Base-by-base conservation (phyloP, 2,329 filamentous ascomycete species). In the Diaporthe velutina region DNA sequence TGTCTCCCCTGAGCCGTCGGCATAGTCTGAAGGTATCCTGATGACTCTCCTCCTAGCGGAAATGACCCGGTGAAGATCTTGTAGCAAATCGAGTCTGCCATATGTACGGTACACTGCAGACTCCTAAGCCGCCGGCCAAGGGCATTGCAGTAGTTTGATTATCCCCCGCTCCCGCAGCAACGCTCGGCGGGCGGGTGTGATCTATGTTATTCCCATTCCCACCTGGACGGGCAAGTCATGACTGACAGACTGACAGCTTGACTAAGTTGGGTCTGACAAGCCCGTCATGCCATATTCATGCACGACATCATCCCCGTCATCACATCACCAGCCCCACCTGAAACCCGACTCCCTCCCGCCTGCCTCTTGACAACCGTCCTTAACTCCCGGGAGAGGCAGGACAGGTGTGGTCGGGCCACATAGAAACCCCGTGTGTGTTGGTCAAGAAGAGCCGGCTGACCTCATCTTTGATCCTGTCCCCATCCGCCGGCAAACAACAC, bases 271-370 rank as follows among this genome's bases (percentile, higher is more conserved):
- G 30, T 58, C 38, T 58, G 55, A 58, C 55, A 58, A 25, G 33
- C 55, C 52, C 30, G 25, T 55, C 33, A 58, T 38, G 55, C 12
- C 55, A 58, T 19, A 19, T 57, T 58, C 40, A 64, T 48, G 60
- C 60, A 64, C 60, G 60, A 64, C 60, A 64, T 28, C 60, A 64
- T 64, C 60, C 60, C 60, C 33, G 40, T 48, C 60, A 22, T 64
- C 60, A 30, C 60, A 48, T 64, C 60, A 64, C 40, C 15, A 42
- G 38, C 60, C 60, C n/a, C 38, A n/a, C 57, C 22, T 15, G n/a
- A 15, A 9, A n/a, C 12, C 8, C 45, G 4, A 50, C 22, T 10
- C 19, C 6, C 17, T 25, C 48, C 9, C 48, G 25, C 15, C 48
- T 48, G 42, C 42, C 42, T 15, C n/a, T n/a, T n/a, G n/a, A n/a